phyloP scores from a whole-genome alignment of 2,329 filamentous ascomycete species.

The Diaporthe citriasiana region DNA sequence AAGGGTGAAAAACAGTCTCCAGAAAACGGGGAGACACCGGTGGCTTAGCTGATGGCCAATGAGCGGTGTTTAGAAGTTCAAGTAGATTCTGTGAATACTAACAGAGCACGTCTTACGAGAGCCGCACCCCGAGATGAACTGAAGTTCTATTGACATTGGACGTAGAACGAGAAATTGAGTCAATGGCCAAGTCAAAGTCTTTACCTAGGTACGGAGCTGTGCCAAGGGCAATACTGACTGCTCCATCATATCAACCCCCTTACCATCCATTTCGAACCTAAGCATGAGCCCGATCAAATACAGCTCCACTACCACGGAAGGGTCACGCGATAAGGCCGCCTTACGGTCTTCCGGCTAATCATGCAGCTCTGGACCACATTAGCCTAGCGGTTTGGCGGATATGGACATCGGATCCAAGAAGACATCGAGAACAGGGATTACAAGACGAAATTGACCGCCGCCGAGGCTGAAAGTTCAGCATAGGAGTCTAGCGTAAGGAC shows the following conservation, averaged over 20 bases:
- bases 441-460: not conserved
- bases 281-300: not conserved
- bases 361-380: not conserved
- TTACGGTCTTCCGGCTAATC: not conserved
- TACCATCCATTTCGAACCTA: rapidly evolving
- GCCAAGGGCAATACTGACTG: not conserved
- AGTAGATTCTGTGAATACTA: not conserved
- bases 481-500: not conserved
- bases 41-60: not conserved
- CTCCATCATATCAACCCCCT: not conserved
- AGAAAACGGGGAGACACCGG: constrained; percentile 37
- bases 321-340: not conserved
- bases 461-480: not conserved
- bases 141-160: not conserved
- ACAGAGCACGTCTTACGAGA: not conserved
- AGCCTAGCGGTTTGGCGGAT: not conserved
- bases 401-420: not conserved
- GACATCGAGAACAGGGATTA: not conserved
- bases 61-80: not conserved
- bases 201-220: not conserved
- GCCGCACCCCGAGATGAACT: not conserved
- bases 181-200: not conserved
- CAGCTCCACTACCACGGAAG: too few relatives aligned
- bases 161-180: not conserved
- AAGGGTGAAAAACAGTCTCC: constrained; percentile 35